Base-by-base conservation (phyloP, 2,329 filamentous ascomycete genomes). In the Trichoderma sp. region DNA sequence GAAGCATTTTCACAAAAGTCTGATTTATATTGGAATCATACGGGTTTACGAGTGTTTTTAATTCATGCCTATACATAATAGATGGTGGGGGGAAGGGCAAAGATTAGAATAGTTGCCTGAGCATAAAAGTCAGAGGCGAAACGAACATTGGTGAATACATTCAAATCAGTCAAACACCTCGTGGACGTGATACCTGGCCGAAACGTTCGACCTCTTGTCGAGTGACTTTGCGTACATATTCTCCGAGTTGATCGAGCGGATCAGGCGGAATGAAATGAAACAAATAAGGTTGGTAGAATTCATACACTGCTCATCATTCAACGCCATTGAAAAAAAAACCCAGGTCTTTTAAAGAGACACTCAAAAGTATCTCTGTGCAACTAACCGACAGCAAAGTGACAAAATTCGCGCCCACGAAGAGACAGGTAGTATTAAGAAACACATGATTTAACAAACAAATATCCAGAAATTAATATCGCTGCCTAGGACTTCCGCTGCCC, bases 401-500 rank as follows among this genome's bases (percentile, higher is more conserved):
- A 26, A 43, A 30, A 52, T 51, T 21, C 34, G 24, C 54, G 34
- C 34, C 34, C 34, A 39, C 34, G 3, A 39, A 14, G 21, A 39
- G 34, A 39, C 3, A 39, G 3, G 3, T 39, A 12, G 3, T 39
- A 39, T 39, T 30, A 52, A 54, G 43, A 61, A 7, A 44, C 17
- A 51, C 12, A 54, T 30, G 12, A 4, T 14, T 39, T 14, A 0
- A 12, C 0, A 14, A 45, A 3, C 34, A 45, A 17, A 45, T 17
- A 28, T 39, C n/a, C 6, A 26, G 26, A 47, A 47, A 54, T 69
- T 68, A 75, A 50, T 76, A 69, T 34, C 74, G 71, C 54, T 71
- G 74, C 24, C 69, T 70, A 12, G 69, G 67, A 41, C 69, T 72
- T 41, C 66, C 63, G 3, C 66, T 61, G n/a, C 68, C 65, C n/a